Evolutionary conservation across 225 moss, liverwort and hornwort genomes (phyloP), one percentile per base, ranked within the genome.

Genomic region (Sphagnum contortum): DNA sequence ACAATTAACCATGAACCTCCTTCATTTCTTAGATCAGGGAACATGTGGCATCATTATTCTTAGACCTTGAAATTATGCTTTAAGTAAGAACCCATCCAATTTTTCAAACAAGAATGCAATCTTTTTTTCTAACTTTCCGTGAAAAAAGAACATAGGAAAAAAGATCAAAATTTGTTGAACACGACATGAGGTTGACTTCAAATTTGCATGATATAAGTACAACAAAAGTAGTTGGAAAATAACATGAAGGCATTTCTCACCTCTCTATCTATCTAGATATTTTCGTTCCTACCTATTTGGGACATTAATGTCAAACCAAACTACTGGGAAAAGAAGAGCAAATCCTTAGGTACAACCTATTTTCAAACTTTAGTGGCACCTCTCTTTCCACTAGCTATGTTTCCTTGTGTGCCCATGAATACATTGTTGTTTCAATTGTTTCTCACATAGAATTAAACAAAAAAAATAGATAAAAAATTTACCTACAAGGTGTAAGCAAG

Each of bases 41-140:
- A 88, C 75, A 90, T 74, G 78, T 90, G 90, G 70, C 88, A 90
- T 88, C 90, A 90, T 29, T 85, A 85, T 57, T 88, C 90, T 88
- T 90, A 82, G 47, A 62, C 62, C 47, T 9, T 29, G 29, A 29
- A 29, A 29, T 29, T 29, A 29, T 29, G 29, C 29, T 29, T 29
- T 29, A 29, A 29, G 1, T 29, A 29, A 29, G 29, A 29, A 29
- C 29, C 29, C 1, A 29, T 29, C 29, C 29, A 0, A 29, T 29
- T 29, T 29, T 29, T 29, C 29, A 29, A 29, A 29, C 0, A 0
- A 29, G 29, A 29, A 29, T 29, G 29, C 29, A 29, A 0, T 29
- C 29, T 29, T 48, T 76, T 87, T 71, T 73, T 81, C 74, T 90
- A 87, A 60, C 64, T 84, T 62, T 90, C 90, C 67, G 81, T 75